Base-by-base conservation (phyloP, 202 grass and related monocot genomes). In the Thinopyrum obtusiflorum region DNA sequence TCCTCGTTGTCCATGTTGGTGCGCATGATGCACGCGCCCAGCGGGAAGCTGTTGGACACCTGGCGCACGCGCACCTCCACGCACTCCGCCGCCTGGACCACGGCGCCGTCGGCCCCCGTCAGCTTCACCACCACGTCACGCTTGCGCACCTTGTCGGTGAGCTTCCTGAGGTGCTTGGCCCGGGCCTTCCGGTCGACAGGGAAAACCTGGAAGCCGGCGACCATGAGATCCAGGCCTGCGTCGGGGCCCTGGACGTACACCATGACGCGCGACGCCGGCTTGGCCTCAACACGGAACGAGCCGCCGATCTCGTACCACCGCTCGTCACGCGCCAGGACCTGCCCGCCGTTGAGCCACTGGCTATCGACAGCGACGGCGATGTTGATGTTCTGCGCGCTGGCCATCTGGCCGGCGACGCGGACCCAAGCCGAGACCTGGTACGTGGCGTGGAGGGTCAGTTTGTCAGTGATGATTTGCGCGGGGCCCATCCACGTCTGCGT, bases 1-100 rank as follows among this genome's bases (percentile, higher is more conserved):
- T 98, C 93, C 82, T 98, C 95, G 59, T 98, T 98, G 76, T 98
- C 95, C 68, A 98, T 95, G 89, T 94, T 95, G 46, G 89, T 95
- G 24, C 93, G 89, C 73, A 86, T 90, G 64, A 98, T 92, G 86
- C 95, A 98, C 33, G 95, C 83, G 14, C 93, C 95, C 20, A 98
- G 75, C 1, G 95, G 95, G 78, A 98, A 98, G 82, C 88, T 94
- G 86, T 98, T 98, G 17, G 91, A 82, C 40, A 80, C 88, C 78
- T 98, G 96, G 0, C 46, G 74, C 27, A 98, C 91, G 11, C 83
- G 83, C 61, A 95, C 86, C n/a, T 89, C 84, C 32, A 84, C 84
- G 1, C 55, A 86, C 0, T 40, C 82, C 49, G 27, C 8, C 31
- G 59, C 7, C 37, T 36, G 35, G 3, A 35, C 13, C 2, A 20